Percentiles rank a stretch among this genome's conserved stretches.
Evolutionary conservation across 2,329 filamentous ascomycete genomes (phyloP).

Genomic region (Eutypa lata): DNA sequence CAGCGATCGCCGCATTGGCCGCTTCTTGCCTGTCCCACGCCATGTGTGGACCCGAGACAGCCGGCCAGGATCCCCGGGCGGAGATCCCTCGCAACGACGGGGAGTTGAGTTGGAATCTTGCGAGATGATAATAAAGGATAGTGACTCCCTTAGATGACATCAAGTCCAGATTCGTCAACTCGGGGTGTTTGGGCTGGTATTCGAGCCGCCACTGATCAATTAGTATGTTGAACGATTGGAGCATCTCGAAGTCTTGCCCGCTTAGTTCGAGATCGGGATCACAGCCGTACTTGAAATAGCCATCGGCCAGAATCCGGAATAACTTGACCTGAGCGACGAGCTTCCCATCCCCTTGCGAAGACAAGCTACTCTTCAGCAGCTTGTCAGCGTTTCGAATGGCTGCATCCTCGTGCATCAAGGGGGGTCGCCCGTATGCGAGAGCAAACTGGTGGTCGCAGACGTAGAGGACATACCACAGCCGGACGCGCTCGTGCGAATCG

Average conservation of each 20-base stretch:
- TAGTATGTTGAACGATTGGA: constrained; percentile 9
- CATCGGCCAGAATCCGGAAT: constrained; percentile 11
- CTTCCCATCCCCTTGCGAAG: constrained; percentile 6
- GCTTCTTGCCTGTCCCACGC: constrained; percentile 12
- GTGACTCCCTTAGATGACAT: constrained; percentile 8
- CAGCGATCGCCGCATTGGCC: constrained; percentile 11
- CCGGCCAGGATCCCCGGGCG: not conserved
- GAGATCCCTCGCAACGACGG: constrained; percentile 10
- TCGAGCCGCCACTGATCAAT: constrained; percentile 12
- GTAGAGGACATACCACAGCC: constrained; percentile 37
- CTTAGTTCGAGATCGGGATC: constrained; percentile 10
- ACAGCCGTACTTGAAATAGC: constrained; percentile 10
- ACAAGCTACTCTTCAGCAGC: constrained; percentile 8
- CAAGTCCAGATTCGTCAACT: too few species aligned
- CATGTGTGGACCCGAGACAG: constrained; percentile 8
- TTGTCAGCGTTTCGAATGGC: constrained; percentile 18
- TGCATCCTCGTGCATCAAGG: constrained; percentile 33
- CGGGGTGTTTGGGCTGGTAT: constrained; percentile 7
- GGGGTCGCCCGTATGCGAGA: constrained; percentile 36
- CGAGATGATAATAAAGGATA: constrained; percentile 11
- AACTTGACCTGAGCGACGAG: constrained; percentile 9
- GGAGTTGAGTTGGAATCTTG: constrained; percentile 14
- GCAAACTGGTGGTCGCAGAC: constrained; percentile 36
- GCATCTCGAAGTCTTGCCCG: constrained; percentile 5
- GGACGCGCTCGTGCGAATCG: constrained; percentile 31